Evolutionary conservation across 495 filamentous ascomycete species (phyloP), one percentile per base, ranked within the genome.

Genomic region (Sabuloglossum arenarium): DNA sequence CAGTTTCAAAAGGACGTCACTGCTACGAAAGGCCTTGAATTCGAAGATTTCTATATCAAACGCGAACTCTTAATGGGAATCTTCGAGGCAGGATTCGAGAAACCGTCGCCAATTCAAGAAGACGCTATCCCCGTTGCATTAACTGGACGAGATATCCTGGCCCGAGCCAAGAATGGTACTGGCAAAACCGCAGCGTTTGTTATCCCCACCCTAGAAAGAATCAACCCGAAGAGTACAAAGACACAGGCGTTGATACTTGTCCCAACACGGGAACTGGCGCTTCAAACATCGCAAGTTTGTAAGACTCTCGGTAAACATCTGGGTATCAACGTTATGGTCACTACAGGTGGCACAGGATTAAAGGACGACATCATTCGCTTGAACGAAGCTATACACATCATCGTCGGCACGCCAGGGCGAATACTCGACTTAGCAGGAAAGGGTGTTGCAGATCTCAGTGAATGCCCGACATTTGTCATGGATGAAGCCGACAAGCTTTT

Each of bases 81-180:
- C 56, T 97, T 97, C 68, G 93, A 96, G 70, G 91, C 91, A 61
- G 91, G 91, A 53, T 99, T 94, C 69, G 91, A 99, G 65, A 96
- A 94, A 69, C 91, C 91, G 1, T 99, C 91, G 49, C 91, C 91
- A 16, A 97, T 99, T 60, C 91, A 99, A 78, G 91, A 99, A 81
- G 91, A 95, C 69, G 84, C 89, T 39, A 96, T 99, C 65, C 91
- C 91, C 23, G 90, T 97, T 57, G 91, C 90, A 21, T 77, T 99
- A 39, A 93, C 89, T 19, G 90, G 90, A 52, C 78, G 88, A 70
- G 93, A 99, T 67, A 90, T 99, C 58, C 75, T 99, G 55, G 91
- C 91, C 39, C 81, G 91, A 65, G 91, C 91, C 57, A 99, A 99
- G 69, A 99, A 99, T 62, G 91, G 91, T 39, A 99, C 91, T 14